Base-by-base conservation (phyloP, 108 stramenopile species). In the Nitzschia palea region DNA sequence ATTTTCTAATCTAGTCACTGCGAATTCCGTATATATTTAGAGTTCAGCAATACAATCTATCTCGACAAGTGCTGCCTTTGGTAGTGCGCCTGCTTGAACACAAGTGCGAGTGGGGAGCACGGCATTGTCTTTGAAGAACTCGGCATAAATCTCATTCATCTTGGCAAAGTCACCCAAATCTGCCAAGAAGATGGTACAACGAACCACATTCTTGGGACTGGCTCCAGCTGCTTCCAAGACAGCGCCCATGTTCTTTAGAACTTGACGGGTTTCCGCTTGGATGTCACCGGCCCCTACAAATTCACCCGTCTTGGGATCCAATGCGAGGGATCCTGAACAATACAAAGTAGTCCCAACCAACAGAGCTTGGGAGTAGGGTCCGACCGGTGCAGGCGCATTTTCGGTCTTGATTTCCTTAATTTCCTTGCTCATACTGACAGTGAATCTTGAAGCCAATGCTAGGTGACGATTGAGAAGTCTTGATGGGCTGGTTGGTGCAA, bases 341-440 rank as follows among this genome's bases (percentile, higher is more conserved):
- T 81, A 85, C 2, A 85, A 26, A 12, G 73, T 77, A 15, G 40
- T 52, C 3, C 77, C 79, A 22, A 67, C 72, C 26, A 73, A 36
- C 8, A 71, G 62, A 4, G 84, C 84, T 65, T 85, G 82, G 14
- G 68, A 70, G 54, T 83, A 83, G 29, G 82, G 82, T 20, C 82
- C 82, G 22, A 83, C 62, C 0, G 82, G 78, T 17, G 64, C 71
- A 12, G 82, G 82, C 6, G 82, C 78, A 3, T 57, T 35, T 2
- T 44, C 31, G 20, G 71, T 78, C 56, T 73, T 55, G 33, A 78
- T 62, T 62, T 70, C 71, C 52, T 40, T 71, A 45, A 67, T 68
- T 45, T 75, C 65, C 12, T 57, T 52, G 31, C 23, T 18, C 50
- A 66, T 60, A 9, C 25, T 65, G 5, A 62, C 15, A n/a, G 17